A percentile compares a stretch with the other conserved stretches of the same genome.
phyloP scores from a whole-genome alignment of 1,284 basidiomycete genomes.

The Hypsizygus ulmarius region DNA sequence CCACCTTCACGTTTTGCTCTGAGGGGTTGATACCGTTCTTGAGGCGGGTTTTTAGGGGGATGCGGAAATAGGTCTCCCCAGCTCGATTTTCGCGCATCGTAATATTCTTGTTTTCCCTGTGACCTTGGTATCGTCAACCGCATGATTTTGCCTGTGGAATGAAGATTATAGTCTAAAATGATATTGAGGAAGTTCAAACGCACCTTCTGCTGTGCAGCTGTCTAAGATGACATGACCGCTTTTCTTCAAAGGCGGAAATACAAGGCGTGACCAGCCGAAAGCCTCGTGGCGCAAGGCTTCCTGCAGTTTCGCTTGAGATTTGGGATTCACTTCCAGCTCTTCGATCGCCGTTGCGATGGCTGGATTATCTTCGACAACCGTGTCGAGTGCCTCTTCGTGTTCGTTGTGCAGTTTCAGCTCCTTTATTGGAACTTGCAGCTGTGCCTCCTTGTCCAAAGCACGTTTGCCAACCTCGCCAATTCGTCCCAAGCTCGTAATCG shows the following conservation, averaged over 20 bases:
- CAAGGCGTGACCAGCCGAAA: slow-evolving; percentile 86
- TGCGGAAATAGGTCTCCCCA: slow-evolving; percentile 99
- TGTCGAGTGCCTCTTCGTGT: slow-evolving; percentile 19
- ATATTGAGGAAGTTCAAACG: slow-evolving; percentile 20
- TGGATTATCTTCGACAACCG: slow-evolving; percentile 15
- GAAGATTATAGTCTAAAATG: slow-evolving; percentile 6
- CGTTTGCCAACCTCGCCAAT: slow-evolving; percentile 59
- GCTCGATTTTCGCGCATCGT: slow-evolving; percentile 89
- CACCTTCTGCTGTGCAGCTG: slow-evolving; percentile 81
- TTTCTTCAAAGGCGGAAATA: slow-evolving; percentile 88
- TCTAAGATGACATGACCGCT: slow-evolving; percentile 94
- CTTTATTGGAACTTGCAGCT: slow-evolving; percentile 31
- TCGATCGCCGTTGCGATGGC: slow-evolving; percentile 2
- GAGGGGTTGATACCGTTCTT: slow-evolving; percentile 54
- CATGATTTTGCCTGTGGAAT: slow-evolving; percentile 75
- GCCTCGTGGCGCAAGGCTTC: slow-evolving; percentile 61
- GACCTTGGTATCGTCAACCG: slow-evolving; percentile 89
- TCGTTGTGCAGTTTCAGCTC: slow-evolving; percentile 48
- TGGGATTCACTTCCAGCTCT: slow-evolving; percentile 11
- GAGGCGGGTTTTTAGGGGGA: slow-evolving; percentile 66
- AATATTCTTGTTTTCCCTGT: slow-evolving; percentile 91
- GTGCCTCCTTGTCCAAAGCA: slow-evolving; percentile 39
- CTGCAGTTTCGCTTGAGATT: slow-evolving; percentile 38
- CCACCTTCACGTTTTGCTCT: slow-evolving; percentile 30
- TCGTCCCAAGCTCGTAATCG: slow-evolving; percentile 52